These are phyloP conservation scores for Aspergillus baeticus DNA, from an alignment of 495 filamentous ascomycete species.

Conservation along the genomic window DNA sequence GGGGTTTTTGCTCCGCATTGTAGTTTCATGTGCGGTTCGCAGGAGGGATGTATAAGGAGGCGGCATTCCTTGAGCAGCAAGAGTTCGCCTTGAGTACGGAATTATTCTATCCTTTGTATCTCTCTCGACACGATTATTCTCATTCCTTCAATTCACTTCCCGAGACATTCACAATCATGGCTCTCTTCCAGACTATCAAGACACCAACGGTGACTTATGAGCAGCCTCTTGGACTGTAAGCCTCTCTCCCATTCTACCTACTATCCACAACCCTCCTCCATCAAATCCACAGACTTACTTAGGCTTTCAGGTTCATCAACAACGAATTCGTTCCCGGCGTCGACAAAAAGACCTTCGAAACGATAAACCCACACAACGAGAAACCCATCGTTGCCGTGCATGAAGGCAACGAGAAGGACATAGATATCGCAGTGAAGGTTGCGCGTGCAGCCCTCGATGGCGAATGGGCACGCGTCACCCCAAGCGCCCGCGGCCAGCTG, in stretches of 20 bases:
- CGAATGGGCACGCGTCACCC: constrained; percentile 39
- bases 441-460: constrained; percentile 35
- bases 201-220: not conserved
- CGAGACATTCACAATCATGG: too few species aligned
- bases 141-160: not conserved
- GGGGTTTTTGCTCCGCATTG: too few species aligned
- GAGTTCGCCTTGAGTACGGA: too few species aligned
- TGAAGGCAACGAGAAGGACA: constrained; percentile 29
- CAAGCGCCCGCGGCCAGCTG: constrained; percentile 35
- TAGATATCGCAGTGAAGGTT: constrained; percentile 54
- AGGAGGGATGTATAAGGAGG: not conserved
- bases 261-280: not conserved
- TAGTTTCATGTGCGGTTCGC: too few species aligned
- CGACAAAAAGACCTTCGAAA: constrained; percentile 17
- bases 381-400: constrained; percentile 26
- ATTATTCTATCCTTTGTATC: not conserved
- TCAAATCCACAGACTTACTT: not conserved
- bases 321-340: constrained; percentile 32
- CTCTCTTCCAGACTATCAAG: constrained; percentile 6
- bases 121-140: not conserved
- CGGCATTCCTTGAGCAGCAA: not conserved
- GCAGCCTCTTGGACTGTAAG: not conserved
- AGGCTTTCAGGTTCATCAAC: constrained; percentile 29
- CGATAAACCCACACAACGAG: constrained; percentile 33
- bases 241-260: not conserved